phyloP scores from a whole-genome alignment of 2,329 filamentous ascomycete genomes.

The Epichloe sibirici region DNA sequence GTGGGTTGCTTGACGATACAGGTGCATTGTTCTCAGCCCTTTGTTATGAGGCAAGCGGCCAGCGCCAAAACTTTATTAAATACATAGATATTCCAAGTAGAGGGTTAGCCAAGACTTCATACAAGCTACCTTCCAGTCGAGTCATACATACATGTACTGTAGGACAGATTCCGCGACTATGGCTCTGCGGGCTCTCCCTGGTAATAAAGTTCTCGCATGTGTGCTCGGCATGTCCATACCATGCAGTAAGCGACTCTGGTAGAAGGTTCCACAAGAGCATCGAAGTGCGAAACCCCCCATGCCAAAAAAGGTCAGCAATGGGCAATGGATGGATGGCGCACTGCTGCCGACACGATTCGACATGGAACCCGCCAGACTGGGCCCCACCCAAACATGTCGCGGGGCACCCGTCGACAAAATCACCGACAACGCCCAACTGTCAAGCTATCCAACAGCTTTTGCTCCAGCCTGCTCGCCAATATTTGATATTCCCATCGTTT shows the following conservation, averaged over 20 bases:
- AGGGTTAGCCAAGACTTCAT: not conserved
- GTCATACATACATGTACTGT: too few relatives aligned
- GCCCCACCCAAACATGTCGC: too few relatives aligned
- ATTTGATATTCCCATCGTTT: not conserved
- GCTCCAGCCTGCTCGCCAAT: not conserved
- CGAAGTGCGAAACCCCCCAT: not conserved
- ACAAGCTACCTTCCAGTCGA: too few relatives aligned
- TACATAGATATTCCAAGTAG: not conserved
- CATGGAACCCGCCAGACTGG: not conserved
- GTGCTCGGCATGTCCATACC: not conserved
- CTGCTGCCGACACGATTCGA: not conserved
- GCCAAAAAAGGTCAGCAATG: too few relatives aligned
- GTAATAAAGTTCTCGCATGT: too few relatives aligned
- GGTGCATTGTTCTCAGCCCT: too few relatives aligned
- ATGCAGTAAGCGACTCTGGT: not conserved
- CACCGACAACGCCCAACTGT: not conserved
- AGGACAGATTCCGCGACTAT: too few relatives aligned
- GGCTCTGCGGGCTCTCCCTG: too few relatives aligned
- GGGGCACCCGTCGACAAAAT: not conserved
- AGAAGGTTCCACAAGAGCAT: conserved; percentile 6
- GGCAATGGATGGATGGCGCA: too few relatives aligned
- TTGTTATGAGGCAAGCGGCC: not conserved
- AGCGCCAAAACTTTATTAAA: not conserved
- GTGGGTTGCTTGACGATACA: not conserved
- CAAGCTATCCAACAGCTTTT: not conserved